Conservation (phyloP, 331 rosid species). For the Ulmus americana region DNA sequence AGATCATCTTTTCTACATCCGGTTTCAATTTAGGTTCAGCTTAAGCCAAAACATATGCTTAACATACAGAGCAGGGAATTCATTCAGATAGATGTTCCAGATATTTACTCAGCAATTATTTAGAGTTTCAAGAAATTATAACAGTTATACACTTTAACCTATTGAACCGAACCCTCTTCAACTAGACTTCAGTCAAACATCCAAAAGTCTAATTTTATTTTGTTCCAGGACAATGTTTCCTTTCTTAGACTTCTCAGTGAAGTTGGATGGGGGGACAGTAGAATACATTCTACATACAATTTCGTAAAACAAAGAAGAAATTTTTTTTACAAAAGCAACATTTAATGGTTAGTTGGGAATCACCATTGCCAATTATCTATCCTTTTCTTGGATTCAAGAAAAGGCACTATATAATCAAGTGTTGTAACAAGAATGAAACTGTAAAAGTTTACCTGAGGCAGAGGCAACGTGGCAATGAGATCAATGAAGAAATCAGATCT, state of each 20-base stretch:
- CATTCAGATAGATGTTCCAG: no score
- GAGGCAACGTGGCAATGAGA: constrained; percentile 83
- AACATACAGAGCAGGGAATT: no score
- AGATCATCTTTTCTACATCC: no score
- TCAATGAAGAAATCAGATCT: constrained; percentile 90
- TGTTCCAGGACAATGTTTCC: no score
- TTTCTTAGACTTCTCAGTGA: no score
- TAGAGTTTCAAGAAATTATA: background rate
- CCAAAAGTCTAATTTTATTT: no score
- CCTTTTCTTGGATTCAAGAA: background rate
- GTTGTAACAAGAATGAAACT: background rate
- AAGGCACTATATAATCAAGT: background rate
- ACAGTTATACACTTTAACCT: background rate
- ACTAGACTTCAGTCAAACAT: background rate
- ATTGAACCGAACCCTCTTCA: background rate
- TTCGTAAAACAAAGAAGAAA: background rate
- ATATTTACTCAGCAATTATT: background rate
- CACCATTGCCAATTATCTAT: background rate
- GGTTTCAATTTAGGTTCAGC: no score
- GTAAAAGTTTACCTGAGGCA: constrained; percentile 70
- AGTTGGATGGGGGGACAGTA: no score
- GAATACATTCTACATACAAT: background rate
- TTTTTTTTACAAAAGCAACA: no score
- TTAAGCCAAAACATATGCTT: no score
- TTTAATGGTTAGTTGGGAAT: background rate